Evolutionary conservation across 2,329 filamentous ascomycete species (phyloP), one percentile per base, ranked within the genome.

Genomic region (Colletotrichum costaricense): DNA sequence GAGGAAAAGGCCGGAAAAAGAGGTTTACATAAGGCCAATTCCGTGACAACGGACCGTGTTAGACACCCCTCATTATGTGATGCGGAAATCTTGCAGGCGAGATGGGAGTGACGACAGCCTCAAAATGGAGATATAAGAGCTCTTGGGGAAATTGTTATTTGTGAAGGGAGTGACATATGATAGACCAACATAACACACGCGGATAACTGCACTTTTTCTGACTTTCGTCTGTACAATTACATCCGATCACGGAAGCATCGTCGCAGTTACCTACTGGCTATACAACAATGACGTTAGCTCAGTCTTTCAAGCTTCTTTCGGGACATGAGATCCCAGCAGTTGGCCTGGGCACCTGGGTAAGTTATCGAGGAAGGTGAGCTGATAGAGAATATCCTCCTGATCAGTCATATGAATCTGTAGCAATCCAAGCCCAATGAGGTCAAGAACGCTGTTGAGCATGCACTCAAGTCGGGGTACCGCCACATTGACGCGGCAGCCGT

Each of bases 401-500:
- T n/a, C n/a, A n/a, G n/a, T 22, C 24, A 1, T 28, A 6, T 49
- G 26, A 3, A n/a, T 8, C 8, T 14, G 9, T 33, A 75, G 76
- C 76, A 78, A 87, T 92, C 81, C 88, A 91, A 74, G 85, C 89
- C 78, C 83, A 89, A 74, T 14, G 72, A 78, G 56, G 76, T 76
- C 6, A 12, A 79, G 75, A 78, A 78, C 69, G 91, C 91, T 24
- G 91, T 93, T 72, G 88, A 91, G 79, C 83, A 83, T 65, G 90
- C 90, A 19, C 82, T 92, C 9, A 84, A 85, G 74, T 81, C 81
- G 57, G 90, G 90, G 59, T 92, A 92, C 80, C 85, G 88, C 63
- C 89, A 91, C 77, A 89, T 91, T 75, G 88, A 89, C 78, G 90
- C 89, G 73, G 89, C 90, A 60, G 86, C 91, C 70, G 89, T 89